A percentile compares a stretch with the other conserved stretches of the same genome.
Evolutionary conservation across 1,284 basidiomycete species (phyloP).

Genomic region (Puccinia coronata): DNA sequence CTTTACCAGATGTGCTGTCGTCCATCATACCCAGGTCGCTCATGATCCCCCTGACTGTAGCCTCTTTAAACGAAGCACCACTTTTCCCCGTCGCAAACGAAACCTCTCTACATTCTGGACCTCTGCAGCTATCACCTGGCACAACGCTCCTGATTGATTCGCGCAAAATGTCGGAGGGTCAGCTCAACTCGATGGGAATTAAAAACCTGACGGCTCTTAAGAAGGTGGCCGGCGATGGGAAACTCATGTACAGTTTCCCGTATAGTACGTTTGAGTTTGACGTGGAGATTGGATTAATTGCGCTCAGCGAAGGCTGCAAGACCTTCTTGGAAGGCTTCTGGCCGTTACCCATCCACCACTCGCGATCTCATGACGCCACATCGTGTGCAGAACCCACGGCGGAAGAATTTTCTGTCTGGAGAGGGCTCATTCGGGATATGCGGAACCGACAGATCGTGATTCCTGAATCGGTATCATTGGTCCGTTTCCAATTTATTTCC

Average conservation of each 20-base stretch:
- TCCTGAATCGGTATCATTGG: slow-evolving; percentile 31
- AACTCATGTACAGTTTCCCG: slow-evolving; percentile 51
- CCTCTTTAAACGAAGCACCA: slow-evolving; percentile 13
- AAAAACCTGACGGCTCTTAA: slow-evolving; percentile 49
- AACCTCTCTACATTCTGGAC: slow-evolving; percentile 29
- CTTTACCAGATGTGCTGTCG: slow-evolving; percentile 10
- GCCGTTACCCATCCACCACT: slow-evolving; percentile 18
- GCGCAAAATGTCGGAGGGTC: slow-evolving; percentile 28
- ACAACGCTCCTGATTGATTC: slow-evolving; percentile 34
- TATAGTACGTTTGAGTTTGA: slow-evolving; percentile 41
- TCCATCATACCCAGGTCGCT: slow-evolving; percentile 8
- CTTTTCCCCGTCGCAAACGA: slow-evolving; percentile 43
- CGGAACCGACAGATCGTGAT: slow-evolving; percentile 15
- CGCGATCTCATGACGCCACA: not conserved
- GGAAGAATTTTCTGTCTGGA: slow-evolving; percentile 34
- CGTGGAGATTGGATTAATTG: slow-evolving; percentile 10
- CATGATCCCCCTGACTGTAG: slow-evolving; percentile 27
- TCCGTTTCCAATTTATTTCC: slow-evolving; percentile 41
- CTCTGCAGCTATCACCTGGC: slow-evolving; percentile 31
- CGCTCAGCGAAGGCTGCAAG: slow-evolving; percentile 15
- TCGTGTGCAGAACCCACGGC: not conserved
- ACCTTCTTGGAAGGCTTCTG: slow-evolving; percentile 44
- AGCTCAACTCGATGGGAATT: slow-evolving; percentile 32
- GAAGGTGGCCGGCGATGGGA: slow-evolving; percentile 51
- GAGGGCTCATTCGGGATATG: slow-evolving; percentile 33